Conservation (phyloP, 2,329 filamentous ascomycete genomes). For the Hortaea werneckii region DNA sequence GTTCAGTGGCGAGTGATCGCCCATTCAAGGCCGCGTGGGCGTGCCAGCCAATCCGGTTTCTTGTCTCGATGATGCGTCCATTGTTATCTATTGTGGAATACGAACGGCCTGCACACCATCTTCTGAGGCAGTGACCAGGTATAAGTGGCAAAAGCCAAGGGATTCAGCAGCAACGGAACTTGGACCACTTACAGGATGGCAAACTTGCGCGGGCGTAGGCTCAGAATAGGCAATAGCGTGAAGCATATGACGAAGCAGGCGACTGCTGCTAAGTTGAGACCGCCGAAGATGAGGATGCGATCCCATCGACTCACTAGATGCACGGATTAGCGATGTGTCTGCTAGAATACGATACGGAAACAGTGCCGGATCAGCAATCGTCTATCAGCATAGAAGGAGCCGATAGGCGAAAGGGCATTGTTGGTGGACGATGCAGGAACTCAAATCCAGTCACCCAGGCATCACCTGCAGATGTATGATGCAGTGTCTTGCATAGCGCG, state of each 20-base stretch:
- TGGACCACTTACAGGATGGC: conserved; percentile 75
- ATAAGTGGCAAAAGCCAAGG: neutral
- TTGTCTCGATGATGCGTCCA: conserved; percentile 8
- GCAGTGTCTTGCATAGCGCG: conserved; percentile 17
- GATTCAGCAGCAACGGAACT: conserved; percentile 5
- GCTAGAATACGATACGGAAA: neutral
- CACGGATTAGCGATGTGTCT: conserved; percentile 16
- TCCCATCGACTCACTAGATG: conserved; percentile 90
- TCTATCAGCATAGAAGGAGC: neutral
- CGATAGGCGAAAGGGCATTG: neutral
- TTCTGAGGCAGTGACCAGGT: neutral
- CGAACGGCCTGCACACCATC: conserved; percentile 14
- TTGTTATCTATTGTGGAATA: conserved; percentile 11
- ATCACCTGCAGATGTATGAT: neutral
- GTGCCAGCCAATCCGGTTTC: conserved; percentile 1
- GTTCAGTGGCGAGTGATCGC: conserved; percentile 14
- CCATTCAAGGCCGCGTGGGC: conserved; percentile 18
- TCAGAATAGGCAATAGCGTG: conserved; percentile 73
- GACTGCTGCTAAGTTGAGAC: conserved; percentile 78
- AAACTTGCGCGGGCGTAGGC: conserved; percentile 81
- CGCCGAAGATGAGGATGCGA: conserved; percentile 80
- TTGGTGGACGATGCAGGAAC: neutral
- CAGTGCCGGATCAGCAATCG: neutral
- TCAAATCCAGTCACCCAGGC: neutral
- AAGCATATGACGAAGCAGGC: conserved; percentile 93